A percentile compares a stretch with the other conserved stretches of the same genome.
Evolutionary conservation across 257 asterid genomes (phyloP).

Genomic region (Voacanga thouarsii): DNA sequence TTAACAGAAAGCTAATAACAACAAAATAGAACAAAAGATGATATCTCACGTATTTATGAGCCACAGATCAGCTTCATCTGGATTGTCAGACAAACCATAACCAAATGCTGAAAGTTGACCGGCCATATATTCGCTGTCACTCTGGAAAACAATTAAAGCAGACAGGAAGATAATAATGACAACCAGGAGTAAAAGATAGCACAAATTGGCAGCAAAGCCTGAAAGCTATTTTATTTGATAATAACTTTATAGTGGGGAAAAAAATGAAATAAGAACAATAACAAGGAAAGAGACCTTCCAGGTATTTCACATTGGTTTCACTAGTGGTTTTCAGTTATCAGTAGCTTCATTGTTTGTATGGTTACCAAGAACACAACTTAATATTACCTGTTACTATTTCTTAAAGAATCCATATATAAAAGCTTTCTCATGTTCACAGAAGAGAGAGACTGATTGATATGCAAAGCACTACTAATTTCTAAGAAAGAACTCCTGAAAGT

Average conservation of each 20-base stretch:
- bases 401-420: not conserved
- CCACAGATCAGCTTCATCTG: constrained; percentile 96
- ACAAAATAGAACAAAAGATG: constrained; percentile 6
- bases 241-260: not conserved
- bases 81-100: constrained; percentile 70
- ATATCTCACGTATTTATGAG: constrained; percentile 84
- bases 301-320: not conserved
- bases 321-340: not conserved
- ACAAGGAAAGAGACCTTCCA: not conserved
- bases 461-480: not conserved
- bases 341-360: not conserved
- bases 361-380: not conserved
- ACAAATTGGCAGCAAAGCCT: not conserved
- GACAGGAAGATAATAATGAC: not conserved
- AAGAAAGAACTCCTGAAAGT: not conserved
- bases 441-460: too few relatives aligned
- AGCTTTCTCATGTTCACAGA: not conserved
- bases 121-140: constrained; percentile 98
- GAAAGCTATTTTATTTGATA: not conserved
- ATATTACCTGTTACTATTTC: not conserved
- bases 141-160: constrained; percentile 41
- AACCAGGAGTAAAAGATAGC: not conserved
- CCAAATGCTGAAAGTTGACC: constrained; percentile 99
- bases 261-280: not conserved
- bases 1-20: not conserved